These are phyloP conservation scores for Penicillium sp. DNA, from an alignment of 2,329 filamentous ascomycete genomes.

Conservation along the genomic window DNA sequence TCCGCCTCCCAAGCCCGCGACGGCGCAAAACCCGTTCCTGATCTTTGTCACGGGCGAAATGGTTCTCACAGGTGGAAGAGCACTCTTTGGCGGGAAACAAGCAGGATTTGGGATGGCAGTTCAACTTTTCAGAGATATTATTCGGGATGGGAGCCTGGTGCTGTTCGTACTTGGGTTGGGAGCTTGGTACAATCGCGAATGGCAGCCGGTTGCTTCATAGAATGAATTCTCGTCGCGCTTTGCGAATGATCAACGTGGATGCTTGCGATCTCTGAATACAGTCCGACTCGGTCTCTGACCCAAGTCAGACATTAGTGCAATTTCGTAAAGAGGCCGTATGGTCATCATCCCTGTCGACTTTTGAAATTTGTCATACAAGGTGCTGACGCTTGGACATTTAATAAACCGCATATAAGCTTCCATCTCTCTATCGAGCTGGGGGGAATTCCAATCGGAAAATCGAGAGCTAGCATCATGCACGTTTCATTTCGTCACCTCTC, in stretches of 20 bases:
- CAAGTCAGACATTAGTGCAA: no score
- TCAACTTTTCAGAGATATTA: slow-evolving; percentile 34
- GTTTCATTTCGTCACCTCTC: no score
- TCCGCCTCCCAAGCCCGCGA: slow-evolving; percentile 40
- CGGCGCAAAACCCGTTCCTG: slow-evolving; percentile 40
- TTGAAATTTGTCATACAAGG: no score
- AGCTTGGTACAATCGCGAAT: slow-evolving; percentile 36
- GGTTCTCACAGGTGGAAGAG: slow-evolving; percentile 35
- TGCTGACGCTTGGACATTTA: no score
- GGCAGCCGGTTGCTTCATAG: slow-evolving; percentile 15
- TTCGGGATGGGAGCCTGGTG: slow-evolving; percentile 41
- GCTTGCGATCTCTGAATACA: neutral
- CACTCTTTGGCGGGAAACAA: slow-evolving; percentile 25
- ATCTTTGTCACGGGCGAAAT: slow-evolving; percentile 45
- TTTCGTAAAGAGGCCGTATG: no score
- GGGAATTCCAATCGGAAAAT: no score
- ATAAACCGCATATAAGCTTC: no score
- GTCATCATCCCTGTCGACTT: no score
- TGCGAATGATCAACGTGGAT: slow-evolving; percentile 5
- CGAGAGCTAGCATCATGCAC: no score
- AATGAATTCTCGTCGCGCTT: neutral
- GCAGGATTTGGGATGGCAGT: slow-evolving; percentile 29
- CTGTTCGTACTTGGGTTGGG: slow-evolving; percentile 42
- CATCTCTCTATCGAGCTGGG: no score
- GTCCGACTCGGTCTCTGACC: neutral